Percentiles rank a stretch among this genome's conserved stretches.
These are phyloP conservation scores for Coelastrella sp. DNA, from an alignment of 139 green algal genomes.

Conservation along the genomic window DNA sequence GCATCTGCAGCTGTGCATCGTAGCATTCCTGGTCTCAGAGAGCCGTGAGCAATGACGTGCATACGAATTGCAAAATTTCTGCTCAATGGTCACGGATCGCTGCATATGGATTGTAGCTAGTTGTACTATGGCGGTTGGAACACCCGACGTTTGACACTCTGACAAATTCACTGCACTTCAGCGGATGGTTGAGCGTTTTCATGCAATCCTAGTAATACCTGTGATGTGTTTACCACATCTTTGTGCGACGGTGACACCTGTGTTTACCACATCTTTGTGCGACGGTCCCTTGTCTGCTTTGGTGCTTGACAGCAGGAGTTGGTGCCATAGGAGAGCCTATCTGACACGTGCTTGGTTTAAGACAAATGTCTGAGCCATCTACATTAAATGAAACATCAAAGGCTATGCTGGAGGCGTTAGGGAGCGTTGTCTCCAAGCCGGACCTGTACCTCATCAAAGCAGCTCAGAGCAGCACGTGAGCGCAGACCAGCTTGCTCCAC, in stretches of 20 bases:
- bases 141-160: no score
- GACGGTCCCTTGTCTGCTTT: neutral
- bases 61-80: no score
- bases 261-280: no score
- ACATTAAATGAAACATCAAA: neutral
- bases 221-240: no score
- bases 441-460: conserved; percentile 47
- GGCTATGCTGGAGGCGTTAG: neutral
- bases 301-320: neutral
- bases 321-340: neutral
- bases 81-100: no score
- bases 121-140: no score
- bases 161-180: no score
- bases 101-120: no score
- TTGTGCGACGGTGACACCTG: no score
- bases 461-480: conserved; percentile 44
- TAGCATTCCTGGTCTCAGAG: neutral
- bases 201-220: no score
- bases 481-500: neutral
- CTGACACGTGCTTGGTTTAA: neutral
- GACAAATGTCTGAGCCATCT: neutral
- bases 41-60: neutral
- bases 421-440: conserved; percentile 24
- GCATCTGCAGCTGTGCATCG: neutral
- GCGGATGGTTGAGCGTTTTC: no score